Evolutionary conservation across 2,329 filamentous ascomycete genomes (phyloP).

Genomic region (Tetracladium maxilliforme): DNA sequence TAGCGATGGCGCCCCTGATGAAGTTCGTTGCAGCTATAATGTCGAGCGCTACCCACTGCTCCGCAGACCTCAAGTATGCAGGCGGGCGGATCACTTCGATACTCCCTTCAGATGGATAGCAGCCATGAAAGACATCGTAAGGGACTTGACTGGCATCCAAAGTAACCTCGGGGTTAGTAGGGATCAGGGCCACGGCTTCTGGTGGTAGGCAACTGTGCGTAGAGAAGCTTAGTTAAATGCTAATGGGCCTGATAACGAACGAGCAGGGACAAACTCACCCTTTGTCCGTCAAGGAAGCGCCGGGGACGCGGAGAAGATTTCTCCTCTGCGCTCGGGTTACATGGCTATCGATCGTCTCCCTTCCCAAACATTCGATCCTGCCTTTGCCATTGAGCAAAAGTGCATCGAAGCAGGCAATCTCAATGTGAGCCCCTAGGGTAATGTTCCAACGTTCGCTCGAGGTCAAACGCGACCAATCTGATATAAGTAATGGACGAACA

Average conservation of each 20-base stretch:
- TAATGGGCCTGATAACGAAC: conserved; percentile 9
- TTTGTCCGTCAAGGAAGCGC: conserved; percentile 12
- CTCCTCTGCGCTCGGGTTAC: conserved; percentile 9
- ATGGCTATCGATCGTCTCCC: conserved; percentile 7
- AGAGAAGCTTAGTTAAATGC: conserved; percentile 9
- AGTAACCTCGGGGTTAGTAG: conserved; percentile 9
- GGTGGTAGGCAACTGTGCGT: conserved; percentile 9
- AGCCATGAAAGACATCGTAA: conserved; percentile 9
- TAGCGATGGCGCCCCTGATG: conserved; percentile 15
- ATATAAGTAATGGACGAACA: conserved; percentile 5
- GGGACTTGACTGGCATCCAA: conserved; percentile 10
- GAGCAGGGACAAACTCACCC: conserved; percentile 10
- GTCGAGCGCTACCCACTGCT: conserved; percentile 20
- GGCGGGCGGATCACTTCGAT: conserved; percentile 16
- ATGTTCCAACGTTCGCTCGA: conserved; percentile 5
- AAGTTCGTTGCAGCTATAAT: conserved; percentile 19
- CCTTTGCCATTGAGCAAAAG: conserved; percentile 11
- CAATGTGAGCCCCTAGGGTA: conserved; percentile 4
- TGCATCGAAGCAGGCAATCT: conserved; percentile 7
- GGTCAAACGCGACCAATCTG: conserved; percentile 8
- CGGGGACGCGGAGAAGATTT: conserved; percentile 5
- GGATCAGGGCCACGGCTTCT: conserved; percentile 5
- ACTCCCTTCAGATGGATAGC: conserved; percentile 10
- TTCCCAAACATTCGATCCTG: conserved; percentile 9
- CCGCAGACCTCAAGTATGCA: conserved; percentile 12